Percentiles rank a stretch among this genome's conserved stretches.
phyloP scores from a whole-genome alignment of 768 basidiomycete species.

The Tubosaeta sp. region DNA sequence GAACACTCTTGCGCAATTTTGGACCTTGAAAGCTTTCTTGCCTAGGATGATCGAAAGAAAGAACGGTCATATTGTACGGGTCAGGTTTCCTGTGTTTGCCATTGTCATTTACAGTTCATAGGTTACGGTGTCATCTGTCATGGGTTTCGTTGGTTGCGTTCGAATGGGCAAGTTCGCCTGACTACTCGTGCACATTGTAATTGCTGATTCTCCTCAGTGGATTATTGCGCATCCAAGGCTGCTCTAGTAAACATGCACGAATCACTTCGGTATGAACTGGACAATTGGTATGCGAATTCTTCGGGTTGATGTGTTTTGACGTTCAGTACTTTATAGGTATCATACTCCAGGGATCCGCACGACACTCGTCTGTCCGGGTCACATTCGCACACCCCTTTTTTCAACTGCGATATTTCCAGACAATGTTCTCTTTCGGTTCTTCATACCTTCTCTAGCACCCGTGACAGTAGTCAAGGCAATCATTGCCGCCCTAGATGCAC shows the following conservation, averaged over 20 bases:
- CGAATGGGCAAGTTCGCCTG: conserved; percentile 60
- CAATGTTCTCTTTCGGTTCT: conserved; percentile 57
- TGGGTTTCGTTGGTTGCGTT: conserved; percentile 67
- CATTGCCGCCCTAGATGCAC: conserved; percentile 76
- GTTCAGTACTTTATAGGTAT: conserved; percentile 43
- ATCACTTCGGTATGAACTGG: conserved; percentile 83
- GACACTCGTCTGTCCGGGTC: conserved; percentile 79
- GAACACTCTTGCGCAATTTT: conserved; percentile 87
- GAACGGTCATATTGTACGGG: conserved; percentile 77
- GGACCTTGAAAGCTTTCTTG: conserved; percentile 89
- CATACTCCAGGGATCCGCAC: conserved; percentile 76
- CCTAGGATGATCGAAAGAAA: conserved; percentile 79
- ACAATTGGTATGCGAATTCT: conserved; percentile 51
- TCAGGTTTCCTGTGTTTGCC: neutral
- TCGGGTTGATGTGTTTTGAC: neutral
- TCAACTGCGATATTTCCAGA: conserved; percentile 49
- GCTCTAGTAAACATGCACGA: conserved; percentile 80
- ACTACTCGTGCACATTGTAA: neutral
- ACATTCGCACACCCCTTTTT: conserved; percentile 78
- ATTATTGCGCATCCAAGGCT: conserved; percentile 92
- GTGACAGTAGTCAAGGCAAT: conserved; percentile 75
- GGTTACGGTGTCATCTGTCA: conserved; percentile 75
- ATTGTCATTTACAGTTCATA: conserved; percentile 29
- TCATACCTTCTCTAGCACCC: conserved; percentile 71
- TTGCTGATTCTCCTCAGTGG: conserved; percentile 45